These are phyloP conservation scores for Phycomyces blakesleeanus DNA, from an alignment of 192 early-diverging fungal genomes.

Conservation along the genomic window DNA sequence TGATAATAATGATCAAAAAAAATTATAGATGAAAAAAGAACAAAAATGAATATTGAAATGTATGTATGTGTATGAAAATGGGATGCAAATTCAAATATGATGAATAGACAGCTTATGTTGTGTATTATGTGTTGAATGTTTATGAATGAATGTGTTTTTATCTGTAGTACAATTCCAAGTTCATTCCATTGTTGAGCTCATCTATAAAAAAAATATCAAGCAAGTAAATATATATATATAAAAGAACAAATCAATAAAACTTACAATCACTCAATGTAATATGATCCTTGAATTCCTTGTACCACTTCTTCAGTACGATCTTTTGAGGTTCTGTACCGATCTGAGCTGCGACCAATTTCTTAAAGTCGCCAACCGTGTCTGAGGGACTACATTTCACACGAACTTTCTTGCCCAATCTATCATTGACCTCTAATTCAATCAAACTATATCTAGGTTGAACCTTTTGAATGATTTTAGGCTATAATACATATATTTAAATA, in stretches of 20 bases:
- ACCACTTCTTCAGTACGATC: slow-evolving; percentile 90
- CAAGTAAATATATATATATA: too few species aligned
- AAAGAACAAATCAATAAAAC: too few species aligned
- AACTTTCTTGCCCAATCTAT: slow-evolving; percentile 88
- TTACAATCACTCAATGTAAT: slow-evolving; percentile 84
- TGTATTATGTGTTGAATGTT: too few species aligned
- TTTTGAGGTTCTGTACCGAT: slow-evolving; percentile 85
- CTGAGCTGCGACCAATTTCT: slow-evolving; percentile 83
- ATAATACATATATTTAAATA: neutral
- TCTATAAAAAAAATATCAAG: too few species aligned
- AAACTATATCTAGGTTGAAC: slow-evolving; percentile 25
- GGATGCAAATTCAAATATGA: too few species aligned
- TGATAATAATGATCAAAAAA: too few species aligned
- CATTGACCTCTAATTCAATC: slow-evolving; percentile 78
- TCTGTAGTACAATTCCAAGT: slow-evolving; percentile 78
- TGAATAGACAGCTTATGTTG: too few species aligned
- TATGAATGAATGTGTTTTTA: too few species aligned
- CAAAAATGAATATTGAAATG: too few species aligned
- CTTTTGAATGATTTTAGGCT: slow-evolving; percentile 3
- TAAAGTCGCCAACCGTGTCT: slow-evolving; percentile 83
- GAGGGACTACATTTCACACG: slow-evolving; percentile 73
- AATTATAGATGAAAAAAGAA: too few species aligned
- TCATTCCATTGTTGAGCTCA: slow-evolving; percentile 88
- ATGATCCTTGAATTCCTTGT: slow-evolving; percentile 81
- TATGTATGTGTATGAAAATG: too few species aligned